Percentiles rank a stretch among this genome's conserved stretches.
Evolutionary conservation across 306 rosid species (phyloP).

Genomic region (Mimosa pudica): DNA sequence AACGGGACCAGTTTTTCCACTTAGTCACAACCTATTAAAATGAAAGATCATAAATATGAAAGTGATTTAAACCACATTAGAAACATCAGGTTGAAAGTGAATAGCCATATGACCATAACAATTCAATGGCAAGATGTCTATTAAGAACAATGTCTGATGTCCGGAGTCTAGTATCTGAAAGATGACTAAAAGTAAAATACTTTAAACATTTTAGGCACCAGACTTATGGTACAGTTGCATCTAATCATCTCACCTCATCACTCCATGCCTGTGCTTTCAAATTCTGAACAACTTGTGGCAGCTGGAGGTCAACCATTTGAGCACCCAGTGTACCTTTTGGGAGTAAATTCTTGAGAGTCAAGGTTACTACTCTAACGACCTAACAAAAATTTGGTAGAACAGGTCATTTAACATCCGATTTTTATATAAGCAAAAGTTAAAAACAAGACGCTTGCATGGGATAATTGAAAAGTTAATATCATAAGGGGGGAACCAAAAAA

Average conservation of each 20-base stretch:
- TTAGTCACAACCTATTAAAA: neutral
- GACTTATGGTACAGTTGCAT: conserved; percentile 28
- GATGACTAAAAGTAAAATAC: conserved; percentile 3
- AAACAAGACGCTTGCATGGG: conserved; percentile 19
- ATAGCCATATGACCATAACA: conserved; percentile 13
- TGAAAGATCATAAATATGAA: conserved; percentile 2
- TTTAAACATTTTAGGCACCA: neutral
- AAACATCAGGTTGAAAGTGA: neutral
- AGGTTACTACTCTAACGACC: conserved; percentile 97
- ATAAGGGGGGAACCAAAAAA: conserved; percentile 14
- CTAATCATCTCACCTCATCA: conserved; percentile 81
- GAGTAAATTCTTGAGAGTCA: conserved; percentile 84
- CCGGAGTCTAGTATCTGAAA: neutral
- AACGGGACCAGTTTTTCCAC: neutral
- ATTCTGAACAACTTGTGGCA: conserved; percentile 92
- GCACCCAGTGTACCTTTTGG: conserved; percentile 89
- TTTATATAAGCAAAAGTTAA: conserved; percentile 23
- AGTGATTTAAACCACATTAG: neutral
- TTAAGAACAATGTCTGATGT: conserved; percentile 1
- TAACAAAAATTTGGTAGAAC: conserved; percentile 42
- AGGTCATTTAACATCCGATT: conserved; percentile 36
- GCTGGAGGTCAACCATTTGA: conserved; percentile 95
- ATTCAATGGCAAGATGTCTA: conserved; percentile 17
- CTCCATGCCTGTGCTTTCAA: conserved; percentile 99
- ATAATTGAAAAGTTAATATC: conserved; percentile 10